Conservation (phyloP, 2,329 filamentous ascomycete genomes). For the Daldinia sp. region DNA sequence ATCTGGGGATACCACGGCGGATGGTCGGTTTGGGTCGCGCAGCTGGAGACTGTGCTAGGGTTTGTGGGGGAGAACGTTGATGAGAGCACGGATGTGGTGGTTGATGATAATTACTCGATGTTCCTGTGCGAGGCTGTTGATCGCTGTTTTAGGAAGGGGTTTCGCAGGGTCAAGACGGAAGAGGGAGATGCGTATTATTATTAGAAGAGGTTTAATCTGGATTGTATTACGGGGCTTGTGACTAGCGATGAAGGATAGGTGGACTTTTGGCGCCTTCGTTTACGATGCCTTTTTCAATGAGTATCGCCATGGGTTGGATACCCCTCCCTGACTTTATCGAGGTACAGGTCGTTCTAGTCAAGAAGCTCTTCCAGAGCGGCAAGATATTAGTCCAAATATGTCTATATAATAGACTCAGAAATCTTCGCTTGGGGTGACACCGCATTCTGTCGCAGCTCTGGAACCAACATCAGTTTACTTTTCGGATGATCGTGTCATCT, state of each 20-base stretch:
- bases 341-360: too few species aligned
- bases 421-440: neutral
- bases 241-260: neutral
- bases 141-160: slow-evolving; percentile 22
- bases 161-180: slow-evolving; percentile 7
- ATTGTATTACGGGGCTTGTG: slow-evolving; percentile 17
- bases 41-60: slow-evolving; percentile 17
- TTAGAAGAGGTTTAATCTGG: slow-evolving; percentile 20
- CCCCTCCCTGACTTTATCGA: too few species aligned
- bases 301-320: too few species aligned
- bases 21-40: slow-evolving; percentile 18
- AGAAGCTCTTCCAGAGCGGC: too few species aligned
- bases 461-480: neutral
- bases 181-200: slow-evolving; percentile 24
- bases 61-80: slow-evolving; percentile 21
- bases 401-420: too few species aligned
- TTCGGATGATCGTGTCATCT: neutral
- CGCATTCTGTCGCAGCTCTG: neutral
- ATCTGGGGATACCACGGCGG: slow-evolving; percentile 8
- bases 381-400: too few species aligned
- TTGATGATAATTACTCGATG: slow-evolving; percentile 31
- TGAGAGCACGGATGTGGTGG: slow-evolving; percentile 12
- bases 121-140: slow-evolving; percentile 29
- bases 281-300: neutral
- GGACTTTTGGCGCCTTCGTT: neutral